These are phyloP conservation scores for Exutisphaerella laricina DNA, from an alignment of 2,329 filamentous ascomycete species.

Conservation along the genomic window DNA sequence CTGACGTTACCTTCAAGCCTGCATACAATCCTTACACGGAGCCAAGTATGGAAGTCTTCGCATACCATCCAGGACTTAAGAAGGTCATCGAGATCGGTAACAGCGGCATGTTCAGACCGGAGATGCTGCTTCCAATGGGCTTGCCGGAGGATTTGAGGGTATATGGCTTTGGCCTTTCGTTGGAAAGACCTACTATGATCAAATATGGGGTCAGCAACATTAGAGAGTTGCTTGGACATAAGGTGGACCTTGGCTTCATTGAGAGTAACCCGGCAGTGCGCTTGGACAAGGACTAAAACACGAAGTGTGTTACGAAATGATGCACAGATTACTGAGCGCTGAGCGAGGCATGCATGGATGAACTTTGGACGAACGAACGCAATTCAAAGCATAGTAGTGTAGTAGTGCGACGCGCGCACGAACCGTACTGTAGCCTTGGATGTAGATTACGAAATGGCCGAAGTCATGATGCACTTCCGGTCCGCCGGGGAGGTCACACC, in stretches of 20 bases:
- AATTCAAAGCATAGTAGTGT: too few species aligned
- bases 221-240: slow-evolving; percentile 85
- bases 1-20: slow-evolving; percentile 86
- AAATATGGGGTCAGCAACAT: slow-evolving; percentile 79
- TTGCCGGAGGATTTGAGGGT: slow-evolving; percentile 86
- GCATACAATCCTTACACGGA: slow-evolving; percentile 96
- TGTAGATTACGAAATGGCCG: not conserved
- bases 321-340: too few species aligned
- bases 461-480: not conserved
- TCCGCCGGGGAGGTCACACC: not conserved
- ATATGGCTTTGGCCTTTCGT: slow-evolving; percentile 85
- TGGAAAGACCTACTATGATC: slow-evolving; percentile 98
- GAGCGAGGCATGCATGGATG: too few species aligned
- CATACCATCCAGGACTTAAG: slow-evolving; percentile 69
- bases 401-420: not conserved
- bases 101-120: slow-evolving; percentile 88
- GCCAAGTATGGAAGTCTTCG: slow-evolving; percentile 97
- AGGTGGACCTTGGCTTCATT: slow-evolving; percentile 90
- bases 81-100: slow-evolving; percentile 12
- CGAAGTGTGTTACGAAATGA: slow-evolving; percentile 16
- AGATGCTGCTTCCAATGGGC: slow-evolving; percentile 95
- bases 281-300: slow-evolving; percentile 63
- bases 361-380: too few species aligned
- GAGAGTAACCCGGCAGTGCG: slow-evolving; percentile 86
- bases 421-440: not conserved